Conservation (phyloP, 768 basidiomycete species). For the Mycena kentingensis region DNA sequence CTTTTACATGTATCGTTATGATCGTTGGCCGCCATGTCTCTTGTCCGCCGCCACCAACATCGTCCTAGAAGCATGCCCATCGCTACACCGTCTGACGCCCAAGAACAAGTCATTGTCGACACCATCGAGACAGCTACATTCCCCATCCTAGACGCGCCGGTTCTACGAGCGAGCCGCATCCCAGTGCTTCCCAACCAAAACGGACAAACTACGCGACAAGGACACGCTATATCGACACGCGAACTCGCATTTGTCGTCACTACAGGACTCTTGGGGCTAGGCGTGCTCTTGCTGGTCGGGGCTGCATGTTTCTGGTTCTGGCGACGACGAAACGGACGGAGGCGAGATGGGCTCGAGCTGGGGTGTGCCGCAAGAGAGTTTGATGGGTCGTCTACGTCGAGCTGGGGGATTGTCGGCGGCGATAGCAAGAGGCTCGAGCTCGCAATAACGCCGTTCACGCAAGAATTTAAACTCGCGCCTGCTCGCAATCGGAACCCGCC, state of each 20-base stretch:
- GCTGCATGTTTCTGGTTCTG: slow-evolving; percentile 9
- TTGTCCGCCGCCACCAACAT: neutral
- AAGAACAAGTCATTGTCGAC: no score
- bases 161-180: neutral
- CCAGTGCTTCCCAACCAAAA: neutral
- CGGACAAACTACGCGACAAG: neutral
- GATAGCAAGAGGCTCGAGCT: no score
- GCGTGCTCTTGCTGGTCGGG: slow-evolving; percentile 8
- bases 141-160: neutral
- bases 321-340: slow-evolving; percentile 4
- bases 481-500: neutral
- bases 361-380: slow-evolving; percentile 7
- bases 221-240: slow-evolving; percentile 6
- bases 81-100: neutral
- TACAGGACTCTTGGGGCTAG: slow-evolving; percentile 15
- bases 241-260: slow-evolving; percentile 21
- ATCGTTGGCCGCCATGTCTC: slow-evolving; percentile 8
- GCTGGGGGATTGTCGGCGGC: no score
- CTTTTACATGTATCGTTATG: no score
- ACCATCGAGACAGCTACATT: neutral
- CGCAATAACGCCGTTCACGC: no score
- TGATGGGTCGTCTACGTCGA: slow-evolving; percentile 16
- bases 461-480: neutral
- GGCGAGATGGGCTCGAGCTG: no score
- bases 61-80: neutral